Conservation (phyloP, 768 basidiomycete species). For the Lepiota brunneoincarnata region DNA sequence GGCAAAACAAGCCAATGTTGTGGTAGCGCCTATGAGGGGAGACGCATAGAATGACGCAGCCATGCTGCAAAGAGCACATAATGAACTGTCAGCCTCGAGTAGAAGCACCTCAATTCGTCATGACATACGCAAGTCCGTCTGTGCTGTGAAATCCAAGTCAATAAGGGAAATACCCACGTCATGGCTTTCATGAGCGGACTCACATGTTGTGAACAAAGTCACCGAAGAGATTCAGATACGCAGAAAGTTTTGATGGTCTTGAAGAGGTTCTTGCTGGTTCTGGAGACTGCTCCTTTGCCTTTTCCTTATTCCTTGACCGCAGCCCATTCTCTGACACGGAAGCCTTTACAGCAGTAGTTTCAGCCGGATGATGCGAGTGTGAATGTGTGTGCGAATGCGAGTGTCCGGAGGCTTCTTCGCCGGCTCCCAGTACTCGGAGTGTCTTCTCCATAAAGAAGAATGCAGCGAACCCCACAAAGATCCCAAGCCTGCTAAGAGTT, state of each 20-base stretch:
- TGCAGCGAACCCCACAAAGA: conserved; percentile 83
- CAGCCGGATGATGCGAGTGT: conserved; percentile 16
- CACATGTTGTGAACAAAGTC: conserved; percentile 95
- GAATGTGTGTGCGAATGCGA: conserved; percentile 38
- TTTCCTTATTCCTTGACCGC: conserved; percentile 41
- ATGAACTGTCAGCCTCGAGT: background rate
- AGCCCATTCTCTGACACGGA: conserved; percentile 44
- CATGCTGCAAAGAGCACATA: conserved; percentile 51
- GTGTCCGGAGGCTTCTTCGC: conserved; percentile 50
- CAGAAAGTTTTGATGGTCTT: conserved; percentile 80
- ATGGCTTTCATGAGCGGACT: conserved; percentile 21
- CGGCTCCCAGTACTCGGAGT: conserved; percentile 72
- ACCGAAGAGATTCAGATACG: conserved; percentile 90
- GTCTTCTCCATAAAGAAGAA: conserved; percentile 96
- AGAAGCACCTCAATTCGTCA: conserved; percentile 1
- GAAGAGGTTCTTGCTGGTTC: conserved; percentile 28
- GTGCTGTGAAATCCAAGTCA: conserved; percentile 47
- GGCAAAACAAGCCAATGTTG: conserved; percentile 92
- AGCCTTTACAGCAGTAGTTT: conserved; percentile 32
- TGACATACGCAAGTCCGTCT: conserved; percentile 84
- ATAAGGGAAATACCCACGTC: conserved; percentile 15
- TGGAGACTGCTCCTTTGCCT: conserved; percentile 18
- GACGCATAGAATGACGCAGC: conserved; percentile 97
- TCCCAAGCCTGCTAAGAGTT: conserved; percentile 52
- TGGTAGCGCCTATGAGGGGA: conserved; percentile 89